Evolutionary conservation across 257 asterid species (phyloP).

Genomic region (Fraxinus excelsior): DNA sequence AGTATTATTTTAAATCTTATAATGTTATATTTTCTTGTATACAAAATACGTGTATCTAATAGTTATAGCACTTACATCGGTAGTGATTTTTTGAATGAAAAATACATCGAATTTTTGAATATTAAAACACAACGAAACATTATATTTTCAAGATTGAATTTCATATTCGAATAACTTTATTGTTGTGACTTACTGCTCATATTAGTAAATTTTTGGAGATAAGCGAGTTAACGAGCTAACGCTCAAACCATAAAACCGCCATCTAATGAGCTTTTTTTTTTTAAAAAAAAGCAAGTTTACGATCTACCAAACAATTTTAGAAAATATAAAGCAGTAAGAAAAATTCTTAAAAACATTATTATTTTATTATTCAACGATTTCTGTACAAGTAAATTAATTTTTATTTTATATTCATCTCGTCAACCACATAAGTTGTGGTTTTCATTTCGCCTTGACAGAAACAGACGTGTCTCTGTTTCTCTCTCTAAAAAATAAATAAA

Average conservation of each 20-base stretch:
- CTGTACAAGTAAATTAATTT: too few relatives aligned
- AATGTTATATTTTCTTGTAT: too few relatives aligned
- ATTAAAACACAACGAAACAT: too few relatives aligned
- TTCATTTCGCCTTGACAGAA: not conserved
- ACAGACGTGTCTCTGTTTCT: not conserved
- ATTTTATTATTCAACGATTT: too few relatives aligned
- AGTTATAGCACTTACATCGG: too few relatives aligned
- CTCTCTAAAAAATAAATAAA: slow-evolving; percentile 19
- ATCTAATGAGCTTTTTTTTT: not conserved
- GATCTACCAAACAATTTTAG: not conserved
- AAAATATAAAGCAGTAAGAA: not conserved
- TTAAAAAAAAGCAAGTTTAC: not conserved
- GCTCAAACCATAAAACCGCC: not conserved
- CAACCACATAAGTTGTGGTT: not conserved
- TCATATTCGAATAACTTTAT: too few relatives aligned
- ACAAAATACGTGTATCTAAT: too few relatives aligned
- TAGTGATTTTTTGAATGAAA: too few relatives aligned
- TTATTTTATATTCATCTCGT: not conserved
- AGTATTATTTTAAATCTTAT: too few relatives aligned
- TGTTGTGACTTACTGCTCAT: too few relatives aligned
- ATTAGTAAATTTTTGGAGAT: not conserved
- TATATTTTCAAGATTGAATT: too few relatives aligned
- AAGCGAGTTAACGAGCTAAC: not conserved
- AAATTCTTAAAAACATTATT: not conserved
- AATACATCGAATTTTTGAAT: too few relatives aligned